Evolutionary conservation across 768 basidiomycete genomes (phyloP).

Genomic region (Xanthoconium purpureum): DNA sequence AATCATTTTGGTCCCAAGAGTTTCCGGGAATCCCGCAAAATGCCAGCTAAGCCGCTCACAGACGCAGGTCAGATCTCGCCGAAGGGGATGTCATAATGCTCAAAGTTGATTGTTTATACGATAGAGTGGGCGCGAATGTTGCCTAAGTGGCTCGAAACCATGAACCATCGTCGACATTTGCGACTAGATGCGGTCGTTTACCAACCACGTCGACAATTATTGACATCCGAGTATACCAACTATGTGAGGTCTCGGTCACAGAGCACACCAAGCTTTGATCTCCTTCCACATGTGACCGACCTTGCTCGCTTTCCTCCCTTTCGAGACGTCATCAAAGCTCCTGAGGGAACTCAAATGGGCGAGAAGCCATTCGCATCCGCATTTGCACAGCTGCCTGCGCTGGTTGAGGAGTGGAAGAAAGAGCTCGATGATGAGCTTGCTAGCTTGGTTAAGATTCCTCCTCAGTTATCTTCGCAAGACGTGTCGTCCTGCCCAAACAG

Average conservation of each 20-base stretch:
- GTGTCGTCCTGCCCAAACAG: background rate
- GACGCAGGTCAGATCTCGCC: background rate
- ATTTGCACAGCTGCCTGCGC: background rate
- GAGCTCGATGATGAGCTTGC: constrained; percentile 2
- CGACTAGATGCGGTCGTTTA: background rate
- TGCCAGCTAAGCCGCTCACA: background rate
- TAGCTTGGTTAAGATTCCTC: background rate
- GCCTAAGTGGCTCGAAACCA: background rate
- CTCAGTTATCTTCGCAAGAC: background rate
- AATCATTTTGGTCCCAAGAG: background rate
- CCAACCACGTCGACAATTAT: background rate
- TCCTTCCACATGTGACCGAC: constrained; percentile 5
- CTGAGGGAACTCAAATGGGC: background rate
- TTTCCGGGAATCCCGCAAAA: background rate
- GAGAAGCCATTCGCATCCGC: background rate
- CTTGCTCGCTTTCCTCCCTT: constrained; percentile 6
- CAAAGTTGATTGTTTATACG: background rate
- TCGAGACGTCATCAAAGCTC: background rate
- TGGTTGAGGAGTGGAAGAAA: constrained; percentile 5
- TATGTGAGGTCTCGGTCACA: background rate
- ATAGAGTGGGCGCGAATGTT: constrained; percentile 3
- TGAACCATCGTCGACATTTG: background rate
- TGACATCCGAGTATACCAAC: background rate
- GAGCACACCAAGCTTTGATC: background rate
- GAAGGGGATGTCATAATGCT: background rate